Conservation (phyloP, 108 stramenopile species). For the Pseudonitzschia pungens region DNA sequence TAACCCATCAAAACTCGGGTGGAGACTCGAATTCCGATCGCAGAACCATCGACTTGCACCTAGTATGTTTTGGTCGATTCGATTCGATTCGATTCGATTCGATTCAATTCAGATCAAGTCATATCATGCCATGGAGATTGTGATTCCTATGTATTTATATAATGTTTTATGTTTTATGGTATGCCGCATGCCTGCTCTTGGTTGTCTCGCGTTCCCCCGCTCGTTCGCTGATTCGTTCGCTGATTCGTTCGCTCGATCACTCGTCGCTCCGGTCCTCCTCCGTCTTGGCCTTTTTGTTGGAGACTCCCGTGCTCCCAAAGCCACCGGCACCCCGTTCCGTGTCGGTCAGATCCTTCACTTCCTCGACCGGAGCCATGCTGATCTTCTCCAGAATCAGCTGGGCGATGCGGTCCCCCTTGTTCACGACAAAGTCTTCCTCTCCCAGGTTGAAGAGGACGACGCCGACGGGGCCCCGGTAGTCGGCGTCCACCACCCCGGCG, state of each 20-base stretch:
- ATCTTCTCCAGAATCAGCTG: conserved; percentile 97
- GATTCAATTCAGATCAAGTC: too few relatives aligned
- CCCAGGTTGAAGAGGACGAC: conserved; percentile 96
- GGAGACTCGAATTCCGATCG: too few relatives aligned
- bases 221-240: background rate
- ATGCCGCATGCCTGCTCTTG: too few relatives aligned
- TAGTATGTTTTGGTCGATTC: too few relatives aligned
- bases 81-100: too few relatives aligned
- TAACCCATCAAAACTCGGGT: too few relatives aligned
- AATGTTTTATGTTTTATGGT: too few relatives aligned
- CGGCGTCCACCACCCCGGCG: conserved; percentile 97
- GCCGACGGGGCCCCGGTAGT: conserved; percentile 97
- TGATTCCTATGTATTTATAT: too few relatives aligned
- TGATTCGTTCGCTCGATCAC: background rate
- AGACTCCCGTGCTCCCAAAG: conserved; percentile 89
- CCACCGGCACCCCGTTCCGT: conserved; percentile 88
- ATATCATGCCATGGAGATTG: too few relatives aligned
- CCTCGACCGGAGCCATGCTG: conserved; percentile 74
- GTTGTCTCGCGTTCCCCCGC: too few relatives aligned
- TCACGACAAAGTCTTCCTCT: conserved; percentile 76
- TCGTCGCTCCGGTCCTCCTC: background rate
- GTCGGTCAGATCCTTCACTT: conserved; percentile 83
- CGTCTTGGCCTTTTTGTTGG: conserved; percentile 14
- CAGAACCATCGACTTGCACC: too few relatives aligned
- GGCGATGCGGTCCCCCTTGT: conserved; percentile 95